A percentile compares a stretch with the other conserved stretches of the same genome.
Conservation (phyloP, 2,329 filamentous ascomycete species). For the Talaromyces sp. region DNA sequence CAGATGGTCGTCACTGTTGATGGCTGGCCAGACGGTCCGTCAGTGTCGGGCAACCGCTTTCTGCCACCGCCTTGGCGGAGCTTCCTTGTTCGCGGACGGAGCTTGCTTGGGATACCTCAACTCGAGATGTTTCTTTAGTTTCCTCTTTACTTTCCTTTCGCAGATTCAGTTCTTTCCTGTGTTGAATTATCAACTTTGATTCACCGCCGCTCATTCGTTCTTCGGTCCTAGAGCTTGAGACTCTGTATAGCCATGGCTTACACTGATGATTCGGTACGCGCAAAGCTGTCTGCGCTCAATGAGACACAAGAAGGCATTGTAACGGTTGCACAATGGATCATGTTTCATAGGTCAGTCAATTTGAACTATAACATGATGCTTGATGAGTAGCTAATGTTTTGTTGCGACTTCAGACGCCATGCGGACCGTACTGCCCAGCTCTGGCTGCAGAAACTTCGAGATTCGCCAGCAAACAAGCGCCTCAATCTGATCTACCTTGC, state of each 20-base stretch:
- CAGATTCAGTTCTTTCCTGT: background rate
- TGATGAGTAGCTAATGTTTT: background rate
- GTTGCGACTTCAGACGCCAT: constrained; percentile 62
- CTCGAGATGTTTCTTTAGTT: background rate
- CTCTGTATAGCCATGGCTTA: constrained; percentile 66
- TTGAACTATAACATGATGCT: background rate
- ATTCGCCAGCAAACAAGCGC: constrained; percentile 78
- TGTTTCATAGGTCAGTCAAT: constrained; percentile 81
- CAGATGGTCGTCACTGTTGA: background rate
- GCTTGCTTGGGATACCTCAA: background rate
- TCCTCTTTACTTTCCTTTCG: background rate
- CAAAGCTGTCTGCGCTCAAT: constrained; percentile 90
- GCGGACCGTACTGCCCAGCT: constrained; percentile 87
- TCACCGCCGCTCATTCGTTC: background rate
- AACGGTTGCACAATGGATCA: constrained; percentile 96
- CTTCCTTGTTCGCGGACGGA: constrained; percentile 1
- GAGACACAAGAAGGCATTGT: constrained; percentile 97
- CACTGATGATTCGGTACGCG: constrained; percentile 89
- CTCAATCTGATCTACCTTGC: constrained; percentile 91
- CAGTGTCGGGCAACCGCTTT: constrained; percentile 2
- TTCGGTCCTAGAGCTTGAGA: background rate
- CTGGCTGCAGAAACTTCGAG: constrained; percentile 85
- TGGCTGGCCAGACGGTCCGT: background rate
- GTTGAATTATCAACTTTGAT: background rate
- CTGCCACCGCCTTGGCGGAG: constrained; percentile 13